Percentiles rank a stretch among this genome's conserved stretches.
These are phyloP conservation scores for Mycosphaerelloides madeirae DNA, from an alignment of 2,329 filamentous ascomycete genomes.

Conservation along the genomic window DNA sequence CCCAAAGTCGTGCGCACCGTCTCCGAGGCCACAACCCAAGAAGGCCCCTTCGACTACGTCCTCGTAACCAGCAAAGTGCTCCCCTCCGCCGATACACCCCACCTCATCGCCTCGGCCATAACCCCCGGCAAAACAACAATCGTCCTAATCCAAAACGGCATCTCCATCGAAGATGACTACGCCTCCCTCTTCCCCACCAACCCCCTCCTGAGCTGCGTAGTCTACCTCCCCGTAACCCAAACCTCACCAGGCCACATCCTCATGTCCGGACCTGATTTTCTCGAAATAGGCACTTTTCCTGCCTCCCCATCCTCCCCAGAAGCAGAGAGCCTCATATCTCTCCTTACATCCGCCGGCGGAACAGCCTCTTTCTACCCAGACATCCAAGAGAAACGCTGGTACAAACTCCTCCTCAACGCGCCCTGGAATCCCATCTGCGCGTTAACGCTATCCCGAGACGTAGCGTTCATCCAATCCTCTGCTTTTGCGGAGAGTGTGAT, in stretches of 20 bases:
- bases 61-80: slow-evolving; percentile 46
- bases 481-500: slow-evolving; percentile 36
- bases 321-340: slow-evolving; percentile 27
- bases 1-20: slow-evolving; percentile 35
- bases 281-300: slow-evolving; percentile 51
- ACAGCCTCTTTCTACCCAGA: slow-evolving; percentile 49
- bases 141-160: slow-evolving; percentile 59
- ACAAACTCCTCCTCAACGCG: slow-evolving; percentile 58
- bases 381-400: slow-evolving; percentile 56
- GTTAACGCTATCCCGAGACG: slow-evolving; percentile 51
- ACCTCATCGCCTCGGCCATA: slow-evolving; percentile 39
- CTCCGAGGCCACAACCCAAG: slow-evolving; percentile 30
- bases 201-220: slow-evolving; percentile 53
- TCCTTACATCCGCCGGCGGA: slow-evolving; percentile 39
- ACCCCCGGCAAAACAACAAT: slow-evolving; percentile 45
- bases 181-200: slow-evolving; percentile 45
- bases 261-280: slow-evolving; percentile 44
- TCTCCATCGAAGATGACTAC: slow-evolving; percentile 57
- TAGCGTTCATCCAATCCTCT: slow-evolving; percentile 45
- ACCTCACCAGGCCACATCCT: slow-evolving; percentile 45
- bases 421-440: slow-evolving; percentile 59
- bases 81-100: slow-evolving; percentile 33
- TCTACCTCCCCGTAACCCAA: slow-evolving; percentile 52
- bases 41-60: slow-evolving; percentile 43
- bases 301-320: slow-evolving; percentile 6